These are phyloP conservation scores for Tubosaeta sp. DNA, from an alignment of 768 basidiomycete genomes.

Conservation along the genomic window DNA sequence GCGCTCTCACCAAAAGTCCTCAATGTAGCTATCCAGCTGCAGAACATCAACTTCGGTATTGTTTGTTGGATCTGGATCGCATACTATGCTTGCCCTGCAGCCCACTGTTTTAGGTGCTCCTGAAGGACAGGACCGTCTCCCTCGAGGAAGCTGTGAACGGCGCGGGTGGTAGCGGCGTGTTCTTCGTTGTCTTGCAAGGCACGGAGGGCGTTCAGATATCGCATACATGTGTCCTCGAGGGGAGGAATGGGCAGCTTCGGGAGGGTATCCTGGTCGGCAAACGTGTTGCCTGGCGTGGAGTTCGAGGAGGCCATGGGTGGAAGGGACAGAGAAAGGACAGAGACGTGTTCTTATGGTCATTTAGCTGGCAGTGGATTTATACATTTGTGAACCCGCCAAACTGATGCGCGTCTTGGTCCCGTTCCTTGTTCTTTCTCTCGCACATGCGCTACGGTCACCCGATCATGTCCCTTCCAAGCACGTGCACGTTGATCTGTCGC, in stretches of 20 bases:
- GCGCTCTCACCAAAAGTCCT: constrained; percentile 85
- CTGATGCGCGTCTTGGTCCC: constrained; percentile 7
- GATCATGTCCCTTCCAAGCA: not conserved
- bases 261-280: constrained; percentile 60
- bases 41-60: not conserved
- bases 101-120: constrained; percentile 72
- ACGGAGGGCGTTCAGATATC: constrained; percentile 78
- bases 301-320: constrained; percentile 8
- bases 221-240: constrained; percentile 77
- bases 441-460: not conserved
- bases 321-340: not conserved
- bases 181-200: constrained; percentile 81
- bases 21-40: constrained; percentile 67
- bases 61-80: constrained; percentile 13
- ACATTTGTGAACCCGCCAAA: not conserved
- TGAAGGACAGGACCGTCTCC: constrained; percentile 81
- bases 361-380: not conserved
- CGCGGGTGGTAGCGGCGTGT: constrained; percentile 67
- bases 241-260: constrained; percentile 93
- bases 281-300: constrained; percentile 36
- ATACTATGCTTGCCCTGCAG: constrained; percentile 66
- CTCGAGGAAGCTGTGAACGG: constrained; percentile 75
- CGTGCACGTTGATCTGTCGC: constrained; percentile 23
- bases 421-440: constrained; percentile 1
- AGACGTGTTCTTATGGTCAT: not conserved